A percentile compares a stretch with the other conserved stretches of the same genome.
These are phyloP conservation scores for Rossbeevera mucosa DNA, from an alignment of 768 basidiomycete genomes.

Conservation along the genomic window DNA sequence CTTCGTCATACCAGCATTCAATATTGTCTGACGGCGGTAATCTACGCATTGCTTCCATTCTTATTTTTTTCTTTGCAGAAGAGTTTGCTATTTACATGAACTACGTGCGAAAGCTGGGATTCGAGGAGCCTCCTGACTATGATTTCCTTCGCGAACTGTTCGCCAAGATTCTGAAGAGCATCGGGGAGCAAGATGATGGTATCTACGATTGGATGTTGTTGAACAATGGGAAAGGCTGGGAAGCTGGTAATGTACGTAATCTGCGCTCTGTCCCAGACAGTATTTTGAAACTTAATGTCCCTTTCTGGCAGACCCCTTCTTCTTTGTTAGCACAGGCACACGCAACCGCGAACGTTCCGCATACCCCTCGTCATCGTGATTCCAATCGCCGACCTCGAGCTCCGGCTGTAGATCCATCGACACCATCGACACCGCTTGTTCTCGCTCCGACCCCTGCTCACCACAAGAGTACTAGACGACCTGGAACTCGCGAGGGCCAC, in stretches of 20 bases:
- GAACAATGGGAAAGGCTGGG: constrained; percentile 94
- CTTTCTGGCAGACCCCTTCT: constrained; percentile 36
- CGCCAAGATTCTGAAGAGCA: constrained; percentile 81
- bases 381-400: constrained; percentile 46
- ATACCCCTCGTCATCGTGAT: constrained; percentile 51
- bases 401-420: constrained; percentile 51
- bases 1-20: not conserved
- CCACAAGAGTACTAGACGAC: constrained; percentile 53
- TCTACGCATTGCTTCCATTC: constrained; percentile 1
- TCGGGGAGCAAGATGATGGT: constrained; percentile 86
- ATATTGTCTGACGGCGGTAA: not conserved
- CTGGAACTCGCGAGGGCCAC: constrained; percentile 43
- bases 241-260: constrained; percentile 71
- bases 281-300: constrained; percentile 1
- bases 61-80: constrained; percentile 39
- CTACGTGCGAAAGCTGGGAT: constrained; percentile 97
- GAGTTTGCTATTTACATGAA: constrained; percentile 99
- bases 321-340: constrained; percentile 48
- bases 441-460: constrained; percentile 63
- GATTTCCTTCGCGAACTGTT: constrained; percentile 97
- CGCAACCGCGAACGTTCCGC: constrained; percentile 51
- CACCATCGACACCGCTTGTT: constrained; percentile 56
- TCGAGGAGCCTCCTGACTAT: constrained; percentile 96
- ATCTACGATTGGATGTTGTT: constrained; percentile 96
- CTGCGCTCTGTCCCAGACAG: not conserved